Evolutionary conservation across 1,139 yeast genomes (phyloP).

Genomic region (Lodderomyces elongisporus): DNA sequence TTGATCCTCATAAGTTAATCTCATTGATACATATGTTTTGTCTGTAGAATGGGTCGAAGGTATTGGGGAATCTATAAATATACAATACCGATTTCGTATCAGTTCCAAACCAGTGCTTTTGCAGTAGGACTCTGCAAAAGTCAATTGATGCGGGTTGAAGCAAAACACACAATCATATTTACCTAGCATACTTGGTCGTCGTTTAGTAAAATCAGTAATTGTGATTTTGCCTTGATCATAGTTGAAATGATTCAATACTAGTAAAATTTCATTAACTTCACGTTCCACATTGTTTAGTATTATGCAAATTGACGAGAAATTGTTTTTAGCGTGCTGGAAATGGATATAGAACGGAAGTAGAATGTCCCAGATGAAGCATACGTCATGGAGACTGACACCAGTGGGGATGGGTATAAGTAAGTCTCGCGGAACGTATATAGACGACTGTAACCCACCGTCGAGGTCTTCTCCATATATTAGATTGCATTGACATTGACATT

Average conservation of each 20-base stretch:
- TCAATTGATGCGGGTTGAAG: constrained; percentile 16
- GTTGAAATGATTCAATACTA: constrained; percentile 28
- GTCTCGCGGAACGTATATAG: constrained; percentile 25
- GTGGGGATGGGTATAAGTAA: constrained; percentile 26
- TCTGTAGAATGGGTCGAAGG: constrained; percentile 16
- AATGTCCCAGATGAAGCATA: constrained; percentile 31
- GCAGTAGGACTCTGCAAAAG: constrained; percentile 19
- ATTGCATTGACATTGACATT: constrained; percentile 17
- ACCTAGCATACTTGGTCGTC: constrained; percentile 14
- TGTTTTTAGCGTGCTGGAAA: background rate
- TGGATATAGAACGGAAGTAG: constrained; percentile 32
- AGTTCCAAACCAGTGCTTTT: background rate
- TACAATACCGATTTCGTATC: constrained; percentile 24
- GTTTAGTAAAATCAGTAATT: constrained; percentile 22
- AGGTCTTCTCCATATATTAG: constrained; percentile 32
- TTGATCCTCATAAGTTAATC: constrained; percentile 27
- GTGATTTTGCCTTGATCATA: constrained; percentile 25
- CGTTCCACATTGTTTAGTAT: constrained; percentile 24
- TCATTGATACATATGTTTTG: constrained; percentile 22
- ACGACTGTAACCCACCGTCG: constrained; percentile 42
- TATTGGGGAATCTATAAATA: constrained; percentile 15
- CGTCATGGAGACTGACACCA: constrained; percentile 34
- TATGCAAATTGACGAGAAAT: constrained; percentile 14
- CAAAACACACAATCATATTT: constrained; percentile 22
- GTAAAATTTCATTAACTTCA: constrained; percentile 35